These are phyloP conservation scores for Populus trichocarpa DNA, from an alignment of 441 rosid genomes.

Conservation along the genomic window DNA sequence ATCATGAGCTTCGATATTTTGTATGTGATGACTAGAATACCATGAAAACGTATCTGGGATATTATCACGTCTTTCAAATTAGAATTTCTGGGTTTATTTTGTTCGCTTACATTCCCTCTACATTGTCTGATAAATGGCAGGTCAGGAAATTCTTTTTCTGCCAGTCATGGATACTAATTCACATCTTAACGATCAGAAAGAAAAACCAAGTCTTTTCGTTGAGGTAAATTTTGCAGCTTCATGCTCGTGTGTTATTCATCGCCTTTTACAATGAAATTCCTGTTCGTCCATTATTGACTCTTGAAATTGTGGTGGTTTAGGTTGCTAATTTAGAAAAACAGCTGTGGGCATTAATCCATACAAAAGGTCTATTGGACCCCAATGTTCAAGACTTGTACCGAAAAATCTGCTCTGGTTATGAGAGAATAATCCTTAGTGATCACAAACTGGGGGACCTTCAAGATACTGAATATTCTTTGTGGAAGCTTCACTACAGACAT, in stretches of 20 bases:
- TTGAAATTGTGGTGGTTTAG: conserved; percentile 38
- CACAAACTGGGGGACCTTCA: conserved; percentile 55
- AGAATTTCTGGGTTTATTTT: not conserved
- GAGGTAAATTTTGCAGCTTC: conserved; percentile 43
- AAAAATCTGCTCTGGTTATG: conserved; percentile 57
- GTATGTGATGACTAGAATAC: not conserved
- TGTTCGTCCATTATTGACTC: conserved; percentile 12
- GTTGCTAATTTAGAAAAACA: conserved; percentile 64
- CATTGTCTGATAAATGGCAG: conserved; percentile 17
- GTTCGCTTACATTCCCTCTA: conserved; percentile 8
- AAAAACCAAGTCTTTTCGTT: conserved; percentile 37
- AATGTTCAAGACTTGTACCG: conserved; percentile 55
- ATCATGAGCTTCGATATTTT: not conserved
- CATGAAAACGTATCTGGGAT: not conserved
- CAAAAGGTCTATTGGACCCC: conserved; percentile 50
- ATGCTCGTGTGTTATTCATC: conserved; percentile 12
- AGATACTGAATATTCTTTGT: conserved; percentile 74
- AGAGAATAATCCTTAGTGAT: conserved; percentile 50
- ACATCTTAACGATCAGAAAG: conserved; percentile 37
- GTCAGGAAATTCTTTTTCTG: conserved; percentile 17
- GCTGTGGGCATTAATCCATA: conserved; percentile 50
- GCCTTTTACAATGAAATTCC: not conserved
- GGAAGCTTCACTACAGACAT: conserved; percentile 85
- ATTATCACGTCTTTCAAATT: not conserved
- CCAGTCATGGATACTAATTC: conserved; percentile 34